Base-by-base conservation (phyloP, 1,284 basidiomycete species). In the Leccinum pallidistipes region DNA sequence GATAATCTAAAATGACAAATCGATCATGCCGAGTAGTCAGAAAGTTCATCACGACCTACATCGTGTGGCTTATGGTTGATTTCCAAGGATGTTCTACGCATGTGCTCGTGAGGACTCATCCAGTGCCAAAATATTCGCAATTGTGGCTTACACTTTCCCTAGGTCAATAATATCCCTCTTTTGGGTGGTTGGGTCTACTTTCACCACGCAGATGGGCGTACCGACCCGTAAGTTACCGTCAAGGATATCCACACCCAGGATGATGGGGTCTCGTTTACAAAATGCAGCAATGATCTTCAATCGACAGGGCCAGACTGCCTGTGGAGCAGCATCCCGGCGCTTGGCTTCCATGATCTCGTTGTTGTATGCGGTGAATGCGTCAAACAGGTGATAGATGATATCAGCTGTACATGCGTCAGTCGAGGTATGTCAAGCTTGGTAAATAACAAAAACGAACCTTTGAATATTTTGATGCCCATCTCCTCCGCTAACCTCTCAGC, bases 361-460 rank as follows among this genome's bases (percentile, higher is more conserved):
- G 76, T 97, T 97, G 79, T 99, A 98, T n/a, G 90, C 92, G 55
- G 90, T 98, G 81, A 99, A 99, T 29, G 94, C 88, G 74, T 99
- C 97, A 76, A 99, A 98, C 61, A 99, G 80, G 76, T 99, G 97
- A 78, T 99, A 99, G 71, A 99, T 99, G 76, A 99, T 98, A 72
- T 95, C 94, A 67, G 95, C 95, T 92, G 72, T 29, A 64, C 3
- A 57, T 43, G 7, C 8, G 53, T 63, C 43, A 66, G 63, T 36
- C 16, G n/a, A 36, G 36, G 34, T 27, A 55, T 16, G 11, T 32
- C 5, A 53, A 53, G 43, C 3, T 31, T 18, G 16, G 24, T 21
- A 24, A 14, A 14, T 24, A 14, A 24, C 27, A 14, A 21, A 21
- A 12, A 24, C 60, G 57, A 66, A 94, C 94, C 94, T 80, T 91